Base-by-base conservation (phyloP, 805 yeast genomes). In the Saturnispora galanensis region DNA sequence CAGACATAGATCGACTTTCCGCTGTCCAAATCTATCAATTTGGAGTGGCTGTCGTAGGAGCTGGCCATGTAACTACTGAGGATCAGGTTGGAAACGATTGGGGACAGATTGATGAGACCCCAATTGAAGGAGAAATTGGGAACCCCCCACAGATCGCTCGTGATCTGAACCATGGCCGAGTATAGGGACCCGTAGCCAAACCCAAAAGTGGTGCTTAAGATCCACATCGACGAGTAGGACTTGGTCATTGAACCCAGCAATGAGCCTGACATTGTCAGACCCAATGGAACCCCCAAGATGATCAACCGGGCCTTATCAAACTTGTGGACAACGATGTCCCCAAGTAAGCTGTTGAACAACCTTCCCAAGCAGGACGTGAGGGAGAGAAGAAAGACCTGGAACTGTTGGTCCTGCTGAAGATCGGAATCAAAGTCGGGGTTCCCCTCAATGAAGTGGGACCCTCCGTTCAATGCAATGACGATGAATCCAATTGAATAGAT, bases 91-190 rank as follows among this genome's bases (percentile, higher is more conserved):
- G 84, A 77, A 0, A 79, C 50, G 12, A 81, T 71, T 1, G 93
- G 89, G 0, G 88, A 76, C 42, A 81, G 55, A 10, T 80, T 77
- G 17, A 81, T 70, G 31, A 79, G 56, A 0, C 94, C 94, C 85
- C 88, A 84, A 54, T 81, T 81, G 51, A 73, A 77, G 7, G 84
- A 74, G 53, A 83, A 81, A 42, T 73, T 68, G 13, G 66, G 66
- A 66, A 84, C 73, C 2, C 93, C 93, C 63, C 82, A 84, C 9
- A 71, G 61, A 51, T 84, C 90, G 13, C 86, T 74, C n/a, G 81
- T 71, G 16, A 84, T 74, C n/a, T 84, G 77, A 5, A 94, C 93
- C 61, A 76, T 73, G 8, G 81, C 69, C 41, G 89, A 83, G 63
- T 81, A 81, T 17, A 79, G 69, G 50, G 77, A 73, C 1, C 94